A percentile compares a stretch with the other conserved stretches of the same genome.
Conservation (phyloP, 371 early-diverging fungal species). For the Coemansia sp. region DNA sequence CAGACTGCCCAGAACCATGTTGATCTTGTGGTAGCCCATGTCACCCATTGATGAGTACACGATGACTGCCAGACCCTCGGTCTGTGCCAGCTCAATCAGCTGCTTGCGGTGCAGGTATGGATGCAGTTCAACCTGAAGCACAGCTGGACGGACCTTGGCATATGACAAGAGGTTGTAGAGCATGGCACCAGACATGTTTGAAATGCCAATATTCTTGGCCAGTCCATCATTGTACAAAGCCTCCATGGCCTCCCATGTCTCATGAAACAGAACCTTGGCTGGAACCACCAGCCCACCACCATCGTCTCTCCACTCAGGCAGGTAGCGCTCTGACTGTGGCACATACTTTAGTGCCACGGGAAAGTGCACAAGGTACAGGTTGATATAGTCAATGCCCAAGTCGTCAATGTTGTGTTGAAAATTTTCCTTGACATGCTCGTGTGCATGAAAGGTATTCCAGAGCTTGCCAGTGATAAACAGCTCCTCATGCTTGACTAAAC, state of each 20-base stretch:
- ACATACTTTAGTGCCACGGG: constrained; percentile 53
- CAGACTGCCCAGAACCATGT: constrained; percentile 8
- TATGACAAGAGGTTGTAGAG: constrained; percentile 64
- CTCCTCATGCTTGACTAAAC: constrained; percentile 52
- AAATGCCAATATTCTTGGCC: constrained; percentile 64
- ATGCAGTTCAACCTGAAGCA: constrained; percentile 87
- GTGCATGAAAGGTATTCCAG: constrained; percentile 80
- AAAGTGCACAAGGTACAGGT: constrained; percentile 89
- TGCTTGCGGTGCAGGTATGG: constrained; percentile 81
- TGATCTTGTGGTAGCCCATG: constrained; percentile 20
- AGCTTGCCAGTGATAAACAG: constrained; percentile 91
- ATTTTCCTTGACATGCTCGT: constrained; percentile 67
- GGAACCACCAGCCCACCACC: constrained; percentile 12
- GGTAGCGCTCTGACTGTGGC: constrained; percentile 28
- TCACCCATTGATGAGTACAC: constrained; percentile 87
- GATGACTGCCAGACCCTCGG: constrained; percentile 69
- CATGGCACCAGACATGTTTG: constrained; percentile 62
- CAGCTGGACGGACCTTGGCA: constrained; percentile 75
- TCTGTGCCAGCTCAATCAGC: constrained; percentile 65
- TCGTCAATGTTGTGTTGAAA: constrained; percentile 65
- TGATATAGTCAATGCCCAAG: constrained; percentile 79
- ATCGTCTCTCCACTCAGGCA: constrained; percentile 18
- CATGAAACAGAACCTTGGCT: constrained; percentile 24
- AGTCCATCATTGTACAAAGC: constrained; percentile 59
- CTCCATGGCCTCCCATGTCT: constrained; percentile 58